Evolutionary conservation across 1,284 basidiomycete genomes (phyloP).

Genomic region (Mycena citricolor): DNA sequence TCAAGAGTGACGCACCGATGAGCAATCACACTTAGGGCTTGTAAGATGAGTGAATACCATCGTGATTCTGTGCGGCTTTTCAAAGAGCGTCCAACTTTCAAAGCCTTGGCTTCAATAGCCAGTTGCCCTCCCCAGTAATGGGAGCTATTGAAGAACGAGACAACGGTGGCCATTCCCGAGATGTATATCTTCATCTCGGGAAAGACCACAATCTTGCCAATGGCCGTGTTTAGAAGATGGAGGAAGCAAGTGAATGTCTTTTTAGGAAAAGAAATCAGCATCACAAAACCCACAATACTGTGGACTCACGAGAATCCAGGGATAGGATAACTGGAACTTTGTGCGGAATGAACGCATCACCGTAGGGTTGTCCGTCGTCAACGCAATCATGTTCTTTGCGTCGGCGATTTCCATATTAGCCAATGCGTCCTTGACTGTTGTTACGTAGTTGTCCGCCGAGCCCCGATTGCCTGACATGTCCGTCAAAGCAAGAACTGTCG

Average conservation of each 20-base stretch:
- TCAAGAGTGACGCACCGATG: slow-evolving; percentile 7
- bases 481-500: slow-evolving; percentile 10
- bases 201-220: slow-evolving; percentile 13
- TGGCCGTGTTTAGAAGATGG: slow-evolving; percentile 8
- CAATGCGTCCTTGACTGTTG: not conserved
- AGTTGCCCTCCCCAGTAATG: slow-evolving; percentile 21
- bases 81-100: slow-evolving; percentile 1
- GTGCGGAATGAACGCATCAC: slow-evolving; percentile 26
- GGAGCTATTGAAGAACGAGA: slow-evolving; percentile 16
- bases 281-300: not conserved
- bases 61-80: slow-evolving; percentile 11
- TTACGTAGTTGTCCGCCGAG: slow-evolving; percentile 6
- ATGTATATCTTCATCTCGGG: slow-evolving; percentile 8
- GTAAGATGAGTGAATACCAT: slow-evolving; percentile 14
- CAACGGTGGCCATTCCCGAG: not conserved
- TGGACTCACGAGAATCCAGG: slow-evolving; percentile 21
- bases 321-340: slow-evolving; percentile 19
- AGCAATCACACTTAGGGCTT: slow-evolving; percentile 2
- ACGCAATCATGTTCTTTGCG: slow-evolving; percentile 22
- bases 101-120: not conserved
- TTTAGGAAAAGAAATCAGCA: not conserved
- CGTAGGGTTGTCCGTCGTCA: slow-evolving; percentile 28
- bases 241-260: slow-evolving; percentile 12
- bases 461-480: slow-evolving; percentile 13
- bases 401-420: slow-evolving; percentile 18